Base-by-base conservation (phyloP, 1,139 yeast genomes). In the Magnusiomyces suaveolens region DNA sequence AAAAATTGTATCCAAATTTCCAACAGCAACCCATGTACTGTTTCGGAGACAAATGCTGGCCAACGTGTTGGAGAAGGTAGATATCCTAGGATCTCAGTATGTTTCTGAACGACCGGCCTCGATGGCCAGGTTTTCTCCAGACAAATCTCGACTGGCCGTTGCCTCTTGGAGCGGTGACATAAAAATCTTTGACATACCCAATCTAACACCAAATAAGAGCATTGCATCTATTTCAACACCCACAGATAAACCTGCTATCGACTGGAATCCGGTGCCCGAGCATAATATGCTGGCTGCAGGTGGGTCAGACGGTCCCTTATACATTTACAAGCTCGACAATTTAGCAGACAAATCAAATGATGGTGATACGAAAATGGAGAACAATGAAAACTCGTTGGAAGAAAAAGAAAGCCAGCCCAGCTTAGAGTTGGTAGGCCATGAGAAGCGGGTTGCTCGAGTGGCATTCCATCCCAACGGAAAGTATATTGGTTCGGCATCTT, bases 141-240 rank as follows among this genome's bases (percentile, higher is more conserved):
- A 68, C 55, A 62, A 69, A 0, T 48, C 60, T 2, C 48, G 57
- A 1, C 69, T 87, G 1, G 86, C 88, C 0, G 75, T 82, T 20
- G 95, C 92, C 0, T 85, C 94, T 46, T 90, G 97, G 97, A 81
- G 84, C 56, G 97, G 97, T 2, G 75, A 77, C 21, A 63, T 88
- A 2, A 77, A 77, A 57, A 56, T 87, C 2, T 55, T 87, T 33
- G 68, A 75, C 48, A 62, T 68, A 1, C 65, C 67, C 0, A 68
- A 74, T 29, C 68, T 86, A 49, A 68, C 70, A 38, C 59, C 70
- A 14, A 51, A 62, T 32, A 20, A 26, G 23, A n/a, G 21, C 2
- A 25, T 32, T 3, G 21, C 24, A n/a, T 29, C 21, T 20, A 46
- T 46, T 14, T 2, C 18, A 8, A 12, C 24, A 2, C n/a, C 21